These are phyloP conservation scores for Nannochloris sp. DNA, from an alignment of 139 green algal genomes.

Conservation along the genomic window DNA sequence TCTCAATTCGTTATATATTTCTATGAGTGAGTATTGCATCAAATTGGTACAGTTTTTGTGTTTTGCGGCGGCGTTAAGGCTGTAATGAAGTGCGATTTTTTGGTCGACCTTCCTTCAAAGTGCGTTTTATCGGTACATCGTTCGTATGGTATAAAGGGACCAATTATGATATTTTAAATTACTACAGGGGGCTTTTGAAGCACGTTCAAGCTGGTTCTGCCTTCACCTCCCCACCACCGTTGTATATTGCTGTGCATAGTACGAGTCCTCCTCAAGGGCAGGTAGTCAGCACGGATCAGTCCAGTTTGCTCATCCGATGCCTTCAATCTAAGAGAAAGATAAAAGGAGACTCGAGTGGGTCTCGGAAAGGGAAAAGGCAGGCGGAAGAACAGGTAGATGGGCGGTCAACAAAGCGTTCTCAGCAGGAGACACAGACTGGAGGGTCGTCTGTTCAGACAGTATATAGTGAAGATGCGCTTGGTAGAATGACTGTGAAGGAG, in stretches of 20 bases:
- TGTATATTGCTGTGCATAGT: conserved; percentile 35
- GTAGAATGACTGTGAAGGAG: conserved; percentile 30
- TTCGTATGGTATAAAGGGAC: not conserved
- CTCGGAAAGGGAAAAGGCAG: conserved; percentile 28
- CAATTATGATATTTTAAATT: not conserved
- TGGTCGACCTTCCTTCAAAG: conserved; percentile 24
- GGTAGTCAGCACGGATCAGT: conserved; percentile 29
- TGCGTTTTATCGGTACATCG: not conserved
- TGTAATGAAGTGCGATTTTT: conserved; percentile 4
- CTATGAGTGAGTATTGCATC: too few relatives aligned
- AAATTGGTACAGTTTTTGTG: too few relatives aligned
- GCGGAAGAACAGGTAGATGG: conserved; percentile 9
- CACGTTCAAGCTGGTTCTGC: conserved; percentile 10
- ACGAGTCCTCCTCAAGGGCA: conserved; percentile 29
- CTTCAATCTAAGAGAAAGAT: conserved; percentile 24
- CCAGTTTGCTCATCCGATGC: conserved; percentile 26
- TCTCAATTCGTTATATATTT: too few relatives aligned
- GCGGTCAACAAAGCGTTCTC: not conserved
- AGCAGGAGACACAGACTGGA: not conserved
- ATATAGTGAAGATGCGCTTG: conserved; percentile 21
- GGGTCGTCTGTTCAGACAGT: too few relatives aligned
- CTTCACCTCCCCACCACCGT: conserved; percentile 17
- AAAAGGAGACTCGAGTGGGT: conserved; percentile 18
- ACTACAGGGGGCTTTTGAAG: conserved; percentile 17
- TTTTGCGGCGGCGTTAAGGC: not conserved